phyloP scores from a whole-genome alignment of 202 grass and related monocot genomes.

The Bolboschoenoplectus hybrid region DNA sequence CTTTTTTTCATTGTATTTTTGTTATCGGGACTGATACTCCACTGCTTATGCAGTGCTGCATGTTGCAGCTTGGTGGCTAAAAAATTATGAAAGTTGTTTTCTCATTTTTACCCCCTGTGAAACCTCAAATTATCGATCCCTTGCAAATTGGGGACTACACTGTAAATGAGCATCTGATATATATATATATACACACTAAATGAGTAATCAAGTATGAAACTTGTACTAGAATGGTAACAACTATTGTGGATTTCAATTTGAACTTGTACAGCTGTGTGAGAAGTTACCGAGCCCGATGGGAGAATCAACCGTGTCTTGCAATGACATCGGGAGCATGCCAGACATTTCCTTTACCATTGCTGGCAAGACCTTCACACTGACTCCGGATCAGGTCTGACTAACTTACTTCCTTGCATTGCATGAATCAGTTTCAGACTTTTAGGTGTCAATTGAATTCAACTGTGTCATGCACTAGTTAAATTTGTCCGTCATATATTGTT shows the following conservation, averaged over 20 bases:
- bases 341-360: conserved; percentile 84
- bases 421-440: neutral
- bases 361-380: conserved; percentile 67
- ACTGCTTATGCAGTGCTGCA: neutral
- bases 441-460: neutral
- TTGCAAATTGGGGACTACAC: neutral
- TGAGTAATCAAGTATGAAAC: conserved; percentile 10
- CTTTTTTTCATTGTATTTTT: conserved; percentile 20
- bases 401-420: neutral
- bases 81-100: neutral
- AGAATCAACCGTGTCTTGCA: conserved; percentile 69
- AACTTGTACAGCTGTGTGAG: conserved; percentile 69
- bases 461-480: neutral
- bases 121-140: neutral
- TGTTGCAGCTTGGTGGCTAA: neutral
- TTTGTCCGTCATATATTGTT: neutral
- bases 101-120: neutral
- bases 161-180: neutral
- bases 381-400: conserved; percentile 72
- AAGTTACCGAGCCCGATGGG: conserved; percentile 77
- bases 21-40: neutral
- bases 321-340: conserved; percentile 77
- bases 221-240: conserved; percentile 2
- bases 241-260: conserved; percentile 4
- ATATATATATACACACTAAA: neutral